Conservation (phyloP, 768 basidiomycete species). For the Macrolepiota fuliginosa region DNA sequence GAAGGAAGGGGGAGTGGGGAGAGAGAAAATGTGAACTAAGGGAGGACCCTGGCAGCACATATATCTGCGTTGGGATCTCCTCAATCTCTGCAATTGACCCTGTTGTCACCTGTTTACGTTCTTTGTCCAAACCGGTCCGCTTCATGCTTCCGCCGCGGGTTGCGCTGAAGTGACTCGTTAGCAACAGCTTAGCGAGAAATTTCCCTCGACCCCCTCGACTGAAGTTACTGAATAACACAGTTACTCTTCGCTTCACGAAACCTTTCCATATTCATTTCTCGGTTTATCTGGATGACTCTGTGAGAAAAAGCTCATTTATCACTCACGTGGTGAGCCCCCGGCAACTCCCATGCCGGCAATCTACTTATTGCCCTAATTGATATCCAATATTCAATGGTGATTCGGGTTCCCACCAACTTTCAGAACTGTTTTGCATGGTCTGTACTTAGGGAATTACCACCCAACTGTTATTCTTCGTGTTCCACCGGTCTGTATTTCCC, state of each 20-base stretch:
- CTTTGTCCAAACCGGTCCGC: constrained; percentile 9
- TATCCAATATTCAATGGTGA: not conserved
- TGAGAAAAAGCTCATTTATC: not conserved
- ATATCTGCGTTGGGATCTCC: not conserved
- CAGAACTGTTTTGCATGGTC: not conserved
- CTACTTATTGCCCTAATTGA: not conserved
- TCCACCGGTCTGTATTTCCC: too few species aligned
- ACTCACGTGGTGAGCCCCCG: constrained; percentile 7
- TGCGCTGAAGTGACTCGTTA: not conserved
- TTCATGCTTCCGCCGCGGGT: not conserved
- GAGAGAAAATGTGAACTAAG: not conserved
- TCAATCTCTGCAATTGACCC: not conserved
- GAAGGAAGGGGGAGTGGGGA: not conserved
- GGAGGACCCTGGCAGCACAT: constrained; percentile 3
- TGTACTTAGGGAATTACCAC: not conserved
- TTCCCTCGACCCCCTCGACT: not conserved
- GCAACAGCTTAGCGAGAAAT: not conserved
- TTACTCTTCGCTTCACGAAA: not conserved
- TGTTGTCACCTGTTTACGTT: constrained; percentile 18
- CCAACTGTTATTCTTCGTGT: not conserved
- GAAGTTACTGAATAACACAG: not conserved
- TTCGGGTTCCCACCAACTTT: not conserved
- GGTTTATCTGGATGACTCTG: not conserved
- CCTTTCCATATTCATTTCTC: not conserved
- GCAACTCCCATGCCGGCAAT: constrained; percentile 4